Conservation (phyloP, 1,284 basidiomycete genomes). For the Leccinum subrobustum region DNA sequence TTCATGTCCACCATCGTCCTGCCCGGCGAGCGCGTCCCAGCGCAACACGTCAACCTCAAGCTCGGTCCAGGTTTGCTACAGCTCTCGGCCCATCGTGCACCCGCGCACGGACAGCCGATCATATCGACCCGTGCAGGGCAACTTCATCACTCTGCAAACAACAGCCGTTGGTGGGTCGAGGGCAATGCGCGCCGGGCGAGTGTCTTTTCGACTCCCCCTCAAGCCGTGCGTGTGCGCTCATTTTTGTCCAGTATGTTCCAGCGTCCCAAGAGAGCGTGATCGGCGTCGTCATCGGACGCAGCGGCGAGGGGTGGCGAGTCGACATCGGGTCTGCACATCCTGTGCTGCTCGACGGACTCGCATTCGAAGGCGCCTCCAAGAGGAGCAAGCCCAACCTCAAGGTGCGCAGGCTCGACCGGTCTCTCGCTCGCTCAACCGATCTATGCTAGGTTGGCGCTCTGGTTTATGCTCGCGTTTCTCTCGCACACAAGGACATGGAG, state of each 20-base stretch:
- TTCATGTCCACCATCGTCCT: constrained; percentile 55
- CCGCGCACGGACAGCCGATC: constrained; percentile 36
- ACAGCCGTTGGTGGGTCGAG: constrained; percentile 81
- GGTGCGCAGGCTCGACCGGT: constrained; percentile 37
- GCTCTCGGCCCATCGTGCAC: constrained; percentile 28
- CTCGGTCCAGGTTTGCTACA: constrained; percentile 75
- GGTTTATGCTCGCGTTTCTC: constrained; percentile 79
- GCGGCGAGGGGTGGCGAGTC: constrained; percentile 79
- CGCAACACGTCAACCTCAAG: constrained; percentile 74
- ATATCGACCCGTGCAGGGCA: constrained; percentile 68
- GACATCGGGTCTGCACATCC: constrained; percentile 80
- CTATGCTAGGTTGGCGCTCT: constrained; percentile 69
- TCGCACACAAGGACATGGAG: constrained; percentile 89
- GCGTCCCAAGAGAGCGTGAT: constrained; percentile 80
- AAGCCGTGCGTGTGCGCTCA: background rate
- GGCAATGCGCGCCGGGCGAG: constrained; percentile 71
- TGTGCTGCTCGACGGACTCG: constrained; percentile 75
- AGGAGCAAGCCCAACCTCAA: constrained; percentile 83
- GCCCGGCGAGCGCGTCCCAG: constrained; percentile 67
- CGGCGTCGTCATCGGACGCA: constrained; percentile 66
- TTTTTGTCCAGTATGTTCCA: constrained; percentile 72
- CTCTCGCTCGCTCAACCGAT: background rate
- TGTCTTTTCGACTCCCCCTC: background rate
- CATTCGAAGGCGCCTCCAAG: constrained; percentile 86
- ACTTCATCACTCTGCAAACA: constrained; percentile 66